These are phyloP conservation scores for Thalassiosira exigua DNA, from an alignment of 352 stramenopile species.

Conservation along the genomic window DNA sequence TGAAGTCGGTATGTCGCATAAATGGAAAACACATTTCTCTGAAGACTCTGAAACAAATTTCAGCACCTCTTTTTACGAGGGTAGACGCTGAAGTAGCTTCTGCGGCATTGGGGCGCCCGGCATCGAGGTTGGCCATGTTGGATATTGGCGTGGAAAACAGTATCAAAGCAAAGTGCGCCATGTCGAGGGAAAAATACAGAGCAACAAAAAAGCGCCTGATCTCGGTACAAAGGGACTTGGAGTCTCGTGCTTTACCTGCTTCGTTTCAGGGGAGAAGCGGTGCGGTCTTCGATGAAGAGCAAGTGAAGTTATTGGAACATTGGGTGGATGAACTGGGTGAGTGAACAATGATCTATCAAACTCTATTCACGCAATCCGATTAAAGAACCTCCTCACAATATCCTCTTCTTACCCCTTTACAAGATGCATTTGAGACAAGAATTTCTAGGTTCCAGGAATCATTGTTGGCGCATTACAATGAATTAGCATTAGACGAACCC, in stretches of 20 bases:
- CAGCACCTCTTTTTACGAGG: constrained; percentile 61
- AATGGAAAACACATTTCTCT: constrained; percentile 71
- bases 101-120: constrained; percentile 50
- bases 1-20: constrained; percentile 77
- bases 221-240: constrained; percentile 63
- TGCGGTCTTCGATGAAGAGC: constrained; percentile 54
- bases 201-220: constrained; percentile 43
- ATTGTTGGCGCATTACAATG: constrained; percentile 40
- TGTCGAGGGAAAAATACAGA: constrained; percentile 54
- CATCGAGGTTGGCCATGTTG: constrained; percentile 66
- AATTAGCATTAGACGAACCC: constrained; percentile 28
- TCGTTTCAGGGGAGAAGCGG: constrained; percentile 43
- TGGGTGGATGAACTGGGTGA: constrained; percentile 84
- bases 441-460: constrained; percentile 59
- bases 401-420: not conserved
- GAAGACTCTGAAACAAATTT: constrained; percentile 65
- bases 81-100: constrained; percentile 74
- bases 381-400: too few species aligned
- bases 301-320: constrained; percentile 77
- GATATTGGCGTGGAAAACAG: constrained; percentile 67
- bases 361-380: too few species aligned
- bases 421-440: constrained; percentile 63
- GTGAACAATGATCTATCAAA: too few species aligned
- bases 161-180: constrained; percentile 35
- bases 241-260: constrained; percentile 54